phyloP scores from a whole-genome alignment of 768 basidiomycete genomes.

The Auriculariales sp. region DNA sequence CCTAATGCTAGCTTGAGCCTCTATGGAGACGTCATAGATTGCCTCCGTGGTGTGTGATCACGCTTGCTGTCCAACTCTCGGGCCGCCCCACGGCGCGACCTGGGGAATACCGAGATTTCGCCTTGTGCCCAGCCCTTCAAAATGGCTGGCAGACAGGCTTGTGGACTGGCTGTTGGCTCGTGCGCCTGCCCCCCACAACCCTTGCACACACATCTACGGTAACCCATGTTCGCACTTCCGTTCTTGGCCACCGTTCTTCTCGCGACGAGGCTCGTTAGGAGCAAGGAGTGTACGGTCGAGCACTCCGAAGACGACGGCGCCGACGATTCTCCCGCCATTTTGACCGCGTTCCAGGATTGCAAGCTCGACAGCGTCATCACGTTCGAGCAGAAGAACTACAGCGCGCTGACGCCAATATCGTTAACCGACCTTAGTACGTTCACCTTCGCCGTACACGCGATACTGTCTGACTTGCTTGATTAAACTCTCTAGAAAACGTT shows the following conservation, averaged over 20 bases:
- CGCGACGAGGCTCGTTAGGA: background rate
- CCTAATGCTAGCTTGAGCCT: no score
- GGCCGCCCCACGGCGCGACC: no score
- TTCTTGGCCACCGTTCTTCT: background rate
- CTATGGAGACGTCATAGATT: no score
- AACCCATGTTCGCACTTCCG: background rate
- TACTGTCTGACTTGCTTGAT: background rate
- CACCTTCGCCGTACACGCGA: background rate
- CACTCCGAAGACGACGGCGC: slow-evolving; percentile 7
- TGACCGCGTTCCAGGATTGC: slow-evolving; percentile 23
- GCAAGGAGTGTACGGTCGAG: slow-evolving; percentile 5
- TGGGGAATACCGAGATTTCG: no score
- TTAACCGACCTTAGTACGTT: slow-evolving; percentile 14
- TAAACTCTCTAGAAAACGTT: slow-evolving; percentile 17
- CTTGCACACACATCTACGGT: no score
- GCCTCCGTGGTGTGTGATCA: no score
- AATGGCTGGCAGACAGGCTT: no score
- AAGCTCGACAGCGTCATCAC: slow-evolving; percentile 19
- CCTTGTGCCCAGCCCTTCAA: no score
- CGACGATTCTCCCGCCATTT: slow-evolving; percentile 22
- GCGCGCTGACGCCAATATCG: slow-evolving; percentile 22
- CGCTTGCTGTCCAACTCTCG: no score
- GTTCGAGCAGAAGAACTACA: slow-evolving; percentile 22
- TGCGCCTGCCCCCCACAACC: no score
- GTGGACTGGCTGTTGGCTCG: no score